These are phyloP conservation scores for Stellera chamaejasme DNA, from an alignment of 345 rosid species.

Conservation along the genomic window DNA sequence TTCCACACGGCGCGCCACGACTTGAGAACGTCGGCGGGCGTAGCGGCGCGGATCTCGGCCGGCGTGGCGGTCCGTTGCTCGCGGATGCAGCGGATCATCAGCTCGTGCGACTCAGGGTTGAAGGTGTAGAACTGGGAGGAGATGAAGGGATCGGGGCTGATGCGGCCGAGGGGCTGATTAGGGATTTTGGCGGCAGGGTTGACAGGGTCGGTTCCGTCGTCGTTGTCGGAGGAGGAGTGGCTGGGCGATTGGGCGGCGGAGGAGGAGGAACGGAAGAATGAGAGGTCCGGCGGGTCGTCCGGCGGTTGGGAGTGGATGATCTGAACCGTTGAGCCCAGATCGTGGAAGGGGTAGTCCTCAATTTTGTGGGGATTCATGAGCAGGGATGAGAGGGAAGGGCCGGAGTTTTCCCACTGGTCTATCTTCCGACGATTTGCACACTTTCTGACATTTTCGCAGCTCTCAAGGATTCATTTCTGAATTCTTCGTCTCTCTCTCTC, in stretches of 20 bases:
- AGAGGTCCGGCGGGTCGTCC: slow-evolving; percentile 36
- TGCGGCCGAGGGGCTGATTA: slow-evolving; percentile 22
- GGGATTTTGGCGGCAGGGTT: slow-evolving; percentile 18
- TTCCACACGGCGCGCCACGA: slow-evolving; percentile 98
- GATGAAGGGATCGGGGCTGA: slow-evolving; percentile 76
- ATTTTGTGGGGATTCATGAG: slow-evolving; percentile 63
- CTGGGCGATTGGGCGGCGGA: slow-evolving; percentile 25
- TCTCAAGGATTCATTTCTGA: no score
- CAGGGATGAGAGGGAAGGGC: background rate
- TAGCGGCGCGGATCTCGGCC: slow-evolving; percentile 83
- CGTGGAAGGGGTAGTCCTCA: slow-evolving; percentile 48
- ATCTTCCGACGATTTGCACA: no score
- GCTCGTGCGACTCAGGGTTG: slow-evolving; percentile 83
- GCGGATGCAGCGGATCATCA: slow-evolving; percentile 86
- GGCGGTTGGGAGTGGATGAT: slow-evolving; percentile 34
- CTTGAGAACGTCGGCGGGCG: slow-evolving; percentile 65
- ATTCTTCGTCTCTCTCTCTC: no score
- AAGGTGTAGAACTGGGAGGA: slow-evolving; percentile 97
- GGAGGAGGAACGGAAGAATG: slow-evolving; percentile 57
- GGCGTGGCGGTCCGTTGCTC: slow-evolving; percentile 78
- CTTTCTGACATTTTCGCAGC: no score
- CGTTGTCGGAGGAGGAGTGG: background rate
- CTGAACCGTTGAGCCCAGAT: slow-evolving; percentile 36
- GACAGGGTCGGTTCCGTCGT: slow-evolving; percentile 7
- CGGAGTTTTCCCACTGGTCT: no score